Base-by-base conservation (phyloP, 495 filamentous ascomycete genomes). In the Delitschia confertaspora region DNA sequence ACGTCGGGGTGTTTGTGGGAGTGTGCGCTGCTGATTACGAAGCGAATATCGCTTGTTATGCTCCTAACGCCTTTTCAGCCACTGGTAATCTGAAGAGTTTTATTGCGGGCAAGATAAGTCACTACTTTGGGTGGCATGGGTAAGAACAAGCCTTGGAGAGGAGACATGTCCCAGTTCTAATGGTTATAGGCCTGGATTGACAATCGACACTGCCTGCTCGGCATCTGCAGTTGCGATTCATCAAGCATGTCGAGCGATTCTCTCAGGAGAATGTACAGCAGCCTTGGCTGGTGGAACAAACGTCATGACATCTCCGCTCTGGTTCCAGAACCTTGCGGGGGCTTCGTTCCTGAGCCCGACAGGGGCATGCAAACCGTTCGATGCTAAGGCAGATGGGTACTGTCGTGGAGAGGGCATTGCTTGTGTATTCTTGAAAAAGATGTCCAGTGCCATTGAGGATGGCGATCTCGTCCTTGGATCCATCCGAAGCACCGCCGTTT, bases 351-450 rank as follows among this genome's bases (percentile, higher is more conserved):
- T 52, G 4, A 52, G 42, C 16, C 49, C 34, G 11, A 42, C 19
- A 4, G 51, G 51, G 3, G 8, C 8, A 2, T 67, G 53, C 11
- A 56, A 55, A 19, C 35, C 60, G 1, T 69, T 69, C 31, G 66
- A 69, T 43, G 35, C 38, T 0, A 38, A 43, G 1, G 69, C 65
- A 1, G 59, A 70, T 45, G 71, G 70, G 1, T 72, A 71, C 14
- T 66, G 55, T 16, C 61, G 69, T 9, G 70, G 68, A 1, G 71
- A 75, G 41, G 71, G 62, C 6, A 53, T 67, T 2, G 57, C 47
- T 10, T 43, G 51, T 1, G 29, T 69, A 6, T 23, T 71, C 0
- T 35, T 71, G 10, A 72, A 69, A 41, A 46, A 42, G 0, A 33
- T 68, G 16, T n/a, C 14, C 20, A 48, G 57, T 27, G 62, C 57